Conservation (phyloP, 2,329 filamentous ascomycete species). For the Phaeosphaeria sp. region DNA sequence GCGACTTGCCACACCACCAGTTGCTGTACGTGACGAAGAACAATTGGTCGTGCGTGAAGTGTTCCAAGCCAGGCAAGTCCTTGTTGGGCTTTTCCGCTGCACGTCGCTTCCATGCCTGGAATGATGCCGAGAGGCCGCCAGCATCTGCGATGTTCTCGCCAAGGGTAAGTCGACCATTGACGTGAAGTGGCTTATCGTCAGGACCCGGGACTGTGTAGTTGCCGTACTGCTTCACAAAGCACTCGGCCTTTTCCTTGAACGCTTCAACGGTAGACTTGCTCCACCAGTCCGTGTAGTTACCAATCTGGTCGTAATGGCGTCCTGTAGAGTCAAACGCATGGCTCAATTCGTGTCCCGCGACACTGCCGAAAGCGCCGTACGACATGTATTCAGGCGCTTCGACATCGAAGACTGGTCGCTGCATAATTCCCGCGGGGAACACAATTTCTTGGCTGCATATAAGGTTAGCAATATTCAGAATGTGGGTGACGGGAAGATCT, state of each 20-base stretch:
- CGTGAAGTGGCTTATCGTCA: slow-evolving; percentile 63
- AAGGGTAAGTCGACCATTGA: slow-evolving; percentile 69
- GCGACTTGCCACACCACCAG: slow-evolving; percentile 71
- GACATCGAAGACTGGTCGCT: slow-evolving; percentile 70
- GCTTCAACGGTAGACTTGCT: slow-evolving; percentile 63
- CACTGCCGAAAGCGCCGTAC: slow-evolving; percentile 73
- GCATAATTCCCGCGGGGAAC: slow-evolving; percentile 71
- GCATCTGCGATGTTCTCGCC: slow-evolving; percentile 77
- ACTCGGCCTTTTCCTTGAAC: slow-evolving; percentile 67
- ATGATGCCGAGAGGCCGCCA: slow-evolving; percentile 69
- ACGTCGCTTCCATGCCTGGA: slow-evolving; percentile 69
- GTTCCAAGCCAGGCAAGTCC: slow-evolving; percentile 62
- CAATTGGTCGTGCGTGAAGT: slow-evolving; percentile 71
- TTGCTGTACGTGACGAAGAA: slow-evolving; percentile 73
- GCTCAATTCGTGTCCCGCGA: slow-evolving; percentile 73
- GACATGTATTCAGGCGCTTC: slow-evolving; percentile 69
- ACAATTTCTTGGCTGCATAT: not conserved
- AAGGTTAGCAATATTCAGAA: not conserved
- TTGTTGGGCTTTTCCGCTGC: slow-evolving; percentile 57
- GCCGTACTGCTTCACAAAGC: slow-evolving; percentile 72
- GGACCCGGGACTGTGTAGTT: slow-evolving; percentile 66
- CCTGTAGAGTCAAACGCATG: slow-evolving; percentile 74
- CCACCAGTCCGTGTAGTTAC: slow-evolving; percentile 73
- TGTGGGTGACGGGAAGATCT: not conserved
- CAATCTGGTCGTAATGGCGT: slow-evolving; percentile 69